phyloP scores from a whole-genome alignment of 176 grass and related monocot genomes.

The Zoysia japonica region DNA sequence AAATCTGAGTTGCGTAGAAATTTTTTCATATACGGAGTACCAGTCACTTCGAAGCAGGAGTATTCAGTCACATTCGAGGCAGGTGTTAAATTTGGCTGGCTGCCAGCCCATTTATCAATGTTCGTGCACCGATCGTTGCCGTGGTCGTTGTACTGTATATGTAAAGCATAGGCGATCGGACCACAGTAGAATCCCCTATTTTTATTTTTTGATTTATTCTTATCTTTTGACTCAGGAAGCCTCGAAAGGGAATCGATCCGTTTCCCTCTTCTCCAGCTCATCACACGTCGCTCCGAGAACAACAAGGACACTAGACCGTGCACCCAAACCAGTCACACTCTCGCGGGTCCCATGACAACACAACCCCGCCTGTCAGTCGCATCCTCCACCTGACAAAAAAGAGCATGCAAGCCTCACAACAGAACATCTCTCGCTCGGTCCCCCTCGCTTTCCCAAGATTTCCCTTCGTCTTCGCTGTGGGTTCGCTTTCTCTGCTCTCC shows the following conservation, averaged over 20 bases:
- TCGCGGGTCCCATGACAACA: background rate
- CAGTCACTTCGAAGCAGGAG: too few species aligned
- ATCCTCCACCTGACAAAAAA: constrained; percentile 3
- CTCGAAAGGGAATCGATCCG: constrained; percentile 24
- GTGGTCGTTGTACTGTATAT: too few species aligned
- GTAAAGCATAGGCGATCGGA: background rate
- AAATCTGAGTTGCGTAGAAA: too few species aligned
- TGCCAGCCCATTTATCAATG: background rate
- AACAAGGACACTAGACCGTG: background rate
- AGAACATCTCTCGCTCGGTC: background rate
- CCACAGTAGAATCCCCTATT: background rate
- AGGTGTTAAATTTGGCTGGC: too few species aligned
- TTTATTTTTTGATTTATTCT: background rate
- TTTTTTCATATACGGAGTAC: too few species aligned
- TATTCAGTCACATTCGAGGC: too few species aligned
- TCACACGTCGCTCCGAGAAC: background rate
- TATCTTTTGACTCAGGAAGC: background rate
- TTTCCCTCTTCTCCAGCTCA: background rate
- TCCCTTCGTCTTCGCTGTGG: background rate
- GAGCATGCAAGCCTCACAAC: background rate
- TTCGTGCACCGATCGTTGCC: background rate
- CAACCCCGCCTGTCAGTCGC: constrained; percentile 2
- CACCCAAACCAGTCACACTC: background rate
- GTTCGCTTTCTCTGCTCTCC: constrained; percentile 28
- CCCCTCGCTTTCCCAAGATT: background rate